phyloP scores from a whole-genome alignment of 2,329 filamentous ascomycete species.

The Epichloe uncinata region DNA sequence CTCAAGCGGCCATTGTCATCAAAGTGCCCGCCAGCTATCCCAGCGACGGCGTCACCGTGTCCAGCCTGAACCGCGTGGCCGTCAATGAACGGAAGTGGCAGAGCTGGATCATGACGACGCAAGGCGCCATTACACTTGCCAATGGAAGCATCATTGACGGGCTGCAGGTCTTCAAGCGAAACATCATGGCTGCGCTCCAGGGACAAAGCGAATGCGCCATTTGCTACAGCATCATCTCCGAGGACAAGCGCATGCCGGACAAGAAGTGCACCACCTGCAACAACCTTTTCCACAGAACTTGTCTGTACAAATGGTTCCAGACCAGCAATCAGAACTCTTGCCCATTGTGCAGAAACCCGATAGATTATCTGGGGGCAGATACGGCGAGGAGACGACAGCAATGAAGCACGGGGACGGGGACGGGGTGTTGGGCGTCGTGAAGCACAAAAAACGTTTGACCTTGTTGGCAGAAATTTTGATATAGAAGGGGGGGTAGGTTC shows the following conservation, averaged over 20 bases:
- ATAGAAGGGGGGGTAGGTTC: no score
- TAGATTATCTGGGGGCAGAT: slow-evolving; percentile 42
- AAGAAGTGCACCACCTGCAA: slow-evolving; percentile 88
- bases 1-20: slow-evolving; percentile 70
- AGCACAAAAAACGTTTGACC: background rate
- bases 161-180: slow-evolving; percentile 69
- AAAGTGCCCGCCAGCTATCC: slow-evolving; percentile 71
- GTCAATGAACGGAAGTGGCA: slow-evolving; percentile 89
- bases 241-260: slow-evolving; percentile 78
- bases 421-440: background rate
- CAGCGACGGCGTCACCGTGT: slow-evolving; percentile 62
- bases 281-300: slow-evolving; percentile 81
- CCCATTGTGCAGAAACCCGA: slow-evolving; percentile 83
- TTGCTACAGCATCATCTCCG: slow-evolving; percentile 87
- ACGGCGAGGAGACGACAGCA: slow-evolving; percentile 23
- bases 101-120: slow-evolving; percentile 74
- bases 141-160: slow-evolving; percentile 84
- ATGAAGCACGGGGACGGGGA: background rate
- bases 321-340: slow-evolving; percentile 85
- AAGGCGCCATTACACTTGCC: slow-evolving; percentile 87
- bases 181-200: slow-evolving; percentile 77
- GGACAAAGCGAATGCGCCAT: slow-evolving; percentile 93
- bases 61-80: slow-evolving; percentile 68
- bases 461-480: no score
- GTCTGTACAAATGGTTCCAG: slow-evolving; percentile 95